Conservation (phyloP, 306 rosid genomes). For the Rubus parviflorus region DNA sequence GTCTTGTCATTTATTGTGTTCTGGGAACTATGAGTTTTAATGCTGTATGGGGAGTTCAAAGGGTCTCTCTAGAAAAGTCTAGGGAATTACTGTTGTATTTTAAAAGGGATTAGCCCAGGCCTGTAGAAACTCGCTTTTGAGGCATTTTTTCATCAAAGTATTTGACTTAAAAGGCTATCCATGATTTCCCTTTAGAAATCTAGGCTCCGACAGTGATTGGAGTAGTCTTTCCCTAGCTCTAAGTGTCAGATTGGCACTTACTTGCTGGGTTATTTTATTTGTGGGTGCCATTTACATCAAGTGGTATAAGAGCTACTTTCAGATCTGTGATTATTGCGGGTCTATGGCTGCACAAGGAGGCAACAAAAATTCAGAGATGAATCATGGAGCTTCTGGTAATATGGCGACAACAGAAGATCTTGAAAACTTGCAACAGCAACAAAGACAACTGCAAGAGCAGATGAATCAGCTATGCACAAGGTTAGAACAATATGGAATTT, state of each 20-base stretch:
- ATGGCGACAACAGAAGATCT: background rate
- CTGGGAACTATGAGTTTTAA: background rate
- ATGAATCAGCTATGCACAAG: background rate
- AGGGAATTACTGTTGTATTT: background rate
- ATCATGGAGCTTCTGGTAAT: background rate
- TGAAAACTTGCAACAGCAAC: background rate
- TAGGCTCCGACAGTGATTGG: no score
- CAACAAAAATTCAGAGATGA: no score
- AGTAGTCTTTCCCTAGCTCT: no score
- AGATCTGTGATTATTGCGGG: background rate
- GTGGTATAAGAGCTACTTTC: background rate
- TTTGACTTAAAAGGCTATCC: no score
- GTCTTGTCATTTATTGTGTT: background rate
- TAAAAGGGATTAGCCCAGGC: background rate
- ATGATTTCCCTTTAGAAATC: no score
- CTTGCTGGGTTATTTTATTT: background rate
- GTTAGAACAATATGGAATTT: background rate
- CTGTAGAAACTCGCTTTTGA: background rate
- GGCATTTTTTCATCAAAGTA: background rate
- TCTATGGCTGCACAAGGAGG: background rate
- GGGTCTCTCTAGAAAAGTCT: background rate
- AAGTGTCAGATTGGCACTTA: background rate
- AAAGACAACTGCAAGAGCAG: background rate
- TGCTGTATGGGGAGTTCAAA: background rate
- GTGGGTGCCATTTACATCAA: background rate